Conservation (phyloP, 768 basidiomycete genomes). For the Mycena metata region DNA sequence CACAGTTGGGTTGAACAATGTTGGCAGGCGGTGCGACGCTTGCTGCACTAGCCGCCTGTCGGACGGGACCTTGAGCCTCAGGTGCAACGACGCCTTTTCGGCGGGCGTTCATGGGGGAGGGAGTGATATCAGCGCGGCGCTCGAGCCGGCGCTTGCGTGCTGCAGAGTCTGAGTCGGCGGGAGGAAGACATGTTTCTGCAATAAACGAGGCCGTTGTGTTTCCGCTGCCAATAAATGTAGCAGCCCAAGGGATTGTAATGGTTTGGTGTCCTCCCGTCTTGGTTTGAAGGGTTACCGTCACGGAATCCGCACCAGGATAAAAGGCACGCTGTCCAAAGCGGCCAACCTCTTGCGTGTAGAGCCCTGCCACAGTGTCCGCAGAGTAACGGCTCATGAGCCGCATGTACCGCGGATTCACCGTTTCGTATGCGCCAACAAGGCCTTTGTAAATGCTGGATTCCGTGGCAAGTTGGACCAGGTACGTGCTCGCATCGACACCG, state of each 20-base stretch:
- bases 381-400: conserved; percentile 35
- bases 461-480: conserved; percentile 33
- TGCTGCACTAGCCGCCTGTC: conserved; percentile 14
- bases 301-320: conserved; percentile 33
- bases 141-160: conserved; percentile 13
- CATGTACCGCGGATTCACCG: conserved; percentile 37
- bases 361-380: conserved; percentile 32
- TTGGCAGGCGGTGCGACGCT: not conserved
- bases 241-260: conserved; percentile 37
- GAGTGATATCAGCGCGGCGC: not conserved
- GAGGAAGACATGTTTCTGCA: conserved; percentile 31
- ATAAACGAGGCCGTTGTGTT: conserved; percentile 37
- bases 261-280: conserved; percentile 3
- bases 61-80: conserved; percentile 18
- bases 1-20: conserved; percentile 31
- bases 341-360: conserved; percentile 35
- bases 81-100: conserved; percentile 28
- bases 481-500: conserved; percentile 36
- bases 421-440: conserved; percentile 35
- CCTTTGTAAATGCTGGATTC: conserved; percentile 35
- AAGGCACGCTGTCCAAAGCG: conserved; percentile 36
- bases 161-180: not conserved
- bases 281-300: conserved; percentile 26
- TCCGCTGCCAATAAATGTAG: conserved; percentile 28
- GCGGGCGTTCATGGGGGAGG: conserved; percentile 20